These are phyloP conservation scores for Populus deltoides DNA, from an alignment of 345 rosid species.

Conservation along the genomic window DNA sequence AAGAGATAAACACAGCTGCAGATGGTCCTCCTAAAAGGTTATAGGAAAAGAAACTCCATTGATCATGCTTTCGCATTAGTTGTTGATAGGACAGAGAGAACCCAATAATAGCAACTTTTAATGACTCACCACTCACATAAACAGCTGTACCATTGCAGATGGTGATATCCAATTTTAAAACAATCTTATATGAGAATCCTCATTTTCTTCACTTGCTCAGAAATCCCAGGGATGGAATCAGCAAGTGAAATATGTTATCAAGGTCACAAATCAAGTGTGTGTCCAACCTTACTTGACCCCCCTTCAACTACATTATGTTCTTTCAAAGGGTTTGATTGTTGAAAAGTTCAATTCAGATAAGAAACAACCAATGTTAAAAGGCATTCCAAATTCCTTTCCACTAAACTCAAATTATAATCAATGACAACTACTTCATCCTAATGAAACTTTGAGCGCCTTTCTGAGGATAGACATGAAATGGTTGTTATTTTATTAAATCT, in stretches of 20 bases:
- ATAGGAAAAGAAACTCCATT: too few relatives aligned
- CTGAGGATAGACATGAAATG: too few relatives aligned
- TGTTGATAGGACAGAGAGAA: neutral
- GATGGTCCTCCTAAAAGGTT: too few relatives aligned
- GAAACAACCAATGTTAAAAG: neutral
- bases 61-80: neutral
- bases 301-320: neutral
- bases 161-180: neutral
- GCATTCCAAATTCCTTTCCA: neutral
- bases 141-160: neutral
- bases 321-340: neutral
- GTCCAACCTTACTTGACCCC: neutral
- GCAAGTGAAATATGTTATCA: neutral
- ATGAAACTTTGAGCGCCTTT: too few relatives aligned
- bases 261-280: neutral
- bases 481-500: too few relatives aligned
- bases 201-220: neutral
- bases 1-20: too few relatives aligned
- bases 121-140: neutral
- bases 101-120: neutral
- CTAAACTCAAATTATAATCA: neutral
- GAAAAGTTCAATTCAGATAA: neutral
- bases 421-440: too few relatives aligned
- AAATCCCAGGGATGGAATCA: too few relatives aligned
- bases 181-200: neutral